phyloP scores from a whole-genome alignment of 192 early-diverging fungal genomes.

The Geranomyces michiganensis region DNA sequence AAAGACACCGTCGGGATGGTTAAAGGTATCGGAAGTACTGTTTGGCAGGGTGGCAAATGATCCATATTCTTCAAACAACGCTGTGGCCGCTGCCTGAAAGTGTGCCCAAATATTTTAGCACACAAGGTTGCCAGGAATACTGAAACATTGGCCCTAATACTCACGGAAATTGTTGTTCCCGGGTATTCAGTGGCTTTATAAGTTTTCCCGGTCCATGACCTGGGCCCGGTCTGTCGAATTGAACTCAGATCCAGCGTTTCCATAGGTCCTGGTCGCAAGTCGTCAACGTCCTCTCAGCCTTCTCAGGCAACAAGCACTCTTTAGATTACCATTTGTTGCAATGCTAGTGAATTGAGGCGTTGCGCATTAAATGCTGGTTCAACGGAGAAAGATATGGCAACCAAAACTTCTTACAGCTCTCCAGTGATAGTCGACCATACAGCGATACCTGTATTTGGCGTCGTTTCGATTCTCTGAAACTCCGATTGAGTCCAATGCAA shows the following conservation, averaged over 20 bases:
- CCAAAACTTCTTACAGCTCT: constrained; percentile 11
- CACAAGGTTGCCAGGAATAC: too few relatives aligned
- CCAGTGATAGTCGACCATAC: background rate
- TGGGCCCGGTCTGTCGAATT: background rate
- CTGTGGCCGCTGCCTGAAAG: background rate
- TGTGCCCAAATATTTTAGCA: too few relatives aligned
- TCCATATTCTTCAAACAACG: background rate
- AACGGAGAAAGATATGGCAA: too few relatives aligned
- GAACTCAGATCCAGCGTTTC: too few relatives aligned
- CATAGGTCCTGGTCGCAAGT: too few relatives aligned
- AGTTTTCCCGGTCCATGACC: background rate
- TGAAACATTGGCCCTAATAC: background rate
- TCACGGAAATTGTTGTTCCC: background rate
- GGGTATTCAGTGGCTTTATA: background rate
- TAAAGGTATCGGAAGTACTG: background rate
- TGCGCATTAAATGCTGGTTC: background rate
- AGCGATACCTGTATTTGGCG: background rate
- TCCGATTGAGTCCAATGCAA: background rate
- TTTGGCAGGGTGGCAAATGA: background rate
- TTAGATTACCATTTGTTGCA: constrained; percentile 3
- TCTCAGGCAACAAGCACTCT: too few relatives aligned
- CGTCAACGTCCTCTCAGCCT: too few relatives aligned
- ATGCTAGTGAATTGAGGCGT: background rate
- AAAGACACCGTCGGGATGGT: background rate
- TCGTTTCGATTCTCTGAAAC: background rate